Conservation (phyloP, 2,329 filamentous ascomycete species). For the Emergomyces pasteurianus region DNA sequence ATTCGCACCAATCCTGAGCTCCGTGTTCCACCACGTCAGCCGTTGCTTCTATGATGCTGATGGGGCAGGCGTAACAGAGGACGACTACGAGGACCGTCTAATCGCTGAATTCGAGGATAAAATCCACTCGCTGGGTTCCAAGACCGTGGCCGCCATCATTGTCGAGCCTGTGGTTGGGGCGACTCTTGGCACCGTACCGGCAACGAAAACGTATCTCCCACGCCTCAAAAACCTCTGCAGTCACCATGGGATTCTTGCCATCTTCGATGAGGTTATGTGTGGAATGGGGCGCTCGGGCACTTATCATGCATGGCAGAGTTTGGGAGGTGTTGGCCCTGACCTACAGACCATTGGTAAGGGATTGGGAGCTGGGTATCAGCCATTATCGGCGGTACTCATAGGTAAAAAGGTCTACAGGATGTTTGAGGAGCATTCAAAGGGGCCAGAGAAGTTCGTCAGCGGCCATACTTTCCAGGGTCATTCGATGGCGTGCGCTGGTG, state of each 20-base stretch:
- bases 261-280: conserved; percentile 40
- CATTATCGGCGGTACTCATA: conserved; percentile 42
- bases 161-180: background rate
- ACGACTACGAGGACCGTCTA: background rate
- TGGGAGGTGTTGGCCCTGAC: conserved; percentile 42
- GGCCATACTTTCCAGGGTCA: conserved; percentile 49
- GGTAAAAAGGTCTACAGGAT: conserved; percentile 35
- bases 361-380: conserved; percentile 42
- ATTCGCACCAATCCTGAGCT: conserved; percentile 21
- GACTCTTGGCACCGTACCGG: conserved; percentile 39
- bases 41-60: conserved; percentile 2
- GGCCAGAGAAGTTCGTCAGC: conserved; percentile 38
- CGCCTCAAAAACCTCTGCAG: conserved; percentile 44
- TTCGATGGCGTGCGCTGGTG: conserved; percentile 41
- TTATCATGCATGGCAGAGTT: conserved; percentile 42
- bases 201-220: conserved; percentile 43
- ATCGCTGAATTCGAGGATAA: background rate
- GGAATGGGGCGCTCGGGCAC: conserved; percentile 45
- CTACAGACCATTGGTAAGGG: conserved; percentile 48
- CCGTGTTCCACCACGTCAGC: conserved; percentile 1
- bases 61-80: background rate
- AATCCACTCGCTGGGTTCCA: background rate
- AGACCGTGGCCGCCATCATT: background rate
- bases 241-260: conserved; percentile 42
- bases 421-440: conserved; percentile 22